Base-by-base conservation (phyloP, 2,329 filamentous ascomycete species). In the Penicillium sp. region DNA sequence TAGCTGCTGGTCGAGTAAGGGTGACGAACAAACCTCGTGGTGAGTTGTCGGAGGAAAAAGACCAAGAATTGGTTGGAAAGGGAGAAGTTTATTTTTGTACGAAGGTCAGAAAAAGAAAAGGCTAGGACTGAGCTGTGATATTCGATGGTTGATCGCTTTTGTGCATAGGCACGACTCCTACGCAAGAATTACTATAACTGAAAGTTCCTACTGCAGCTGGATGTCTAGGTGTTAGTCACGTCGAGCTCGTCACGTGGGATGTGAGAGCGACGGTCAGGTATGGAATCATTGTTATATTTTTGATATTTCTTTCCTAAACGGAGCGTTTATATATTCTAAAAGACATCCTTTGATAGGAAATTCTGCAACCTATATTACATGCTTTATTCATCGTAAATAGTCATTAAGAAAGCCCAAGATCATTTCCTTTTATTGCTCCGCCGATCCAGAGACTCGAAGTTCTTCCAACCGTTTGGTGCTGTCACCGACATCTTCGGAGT, bases 361-460 rank as follows among this genome's bases (percentile, higher is more conserved):
- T 35, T 45, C 45, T 44, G 21, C 41, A 52, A 21, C 35, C 31
- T 58, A 58, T 56, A 52, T 53, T 61, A 59, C 58, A 59, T 42
- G 53, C 52, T 60, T 57, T 33, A 43, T 52, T 63, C 61, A 60
- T 64, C 53, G 59, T 45, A 56, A 52, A 57, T 57, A 51, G 56
- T 63, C 58, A 61, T 62, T 58, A 59, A 55, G 55, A 48, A 34
- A 24, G 41, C 48, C 51, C 51, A 49, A 21, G 32, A 10, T 26
- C 37, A 43, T 39, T 26, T 38, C n/a, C 34, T 22, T 49, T 50
- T 53, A 57, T 45, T 56, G 45, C 32, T 50, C 45, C 33, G 53
- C 55, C 28, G 52, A 47, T 43, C 57, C 60, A 24, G 66, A 69
- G 35, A 70, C 59, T 37, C 63, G 57, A 37, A 70, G 52, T n/a